Evolutionary conservation across 108 stramenopile genomes (phyloP), one percentile per base, ranked within the genome.

Genomic region (Craspedostauros australis): DNA sequence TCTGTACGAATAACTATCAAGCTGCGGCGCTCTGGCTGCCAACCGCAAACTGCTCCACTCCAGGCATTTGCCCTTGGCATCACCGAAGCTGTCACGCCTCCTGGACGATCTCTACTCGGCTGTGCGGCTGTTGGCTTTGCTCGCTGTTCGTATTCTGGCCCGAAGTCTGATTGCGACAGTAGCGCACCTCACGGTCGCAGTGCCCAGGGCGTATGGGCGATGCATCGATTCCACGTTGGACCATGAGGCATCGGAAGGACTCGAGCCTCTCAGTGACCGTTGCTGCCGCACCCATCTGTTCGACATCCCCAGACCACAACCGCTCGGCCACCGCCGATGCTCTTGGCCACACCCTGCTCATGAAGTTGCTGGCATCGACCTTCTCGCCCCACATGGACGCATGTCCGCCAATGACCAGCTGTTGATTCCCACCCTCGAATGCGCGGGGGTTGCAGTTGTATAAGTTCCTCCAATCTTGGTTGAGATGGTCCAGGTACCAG

Each of bases 401-500:
- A 44, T 83, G 73, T 3, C 87, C 87, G 6, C 87, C 87, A 11
- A 89, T 54, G 39, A 82, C 54, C 5, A 69, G 60, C 14, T 71
- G 42, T 11, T 20, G 25, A 14, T 58, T 33, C 14, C 58, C 53
- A 3, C 67, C 65, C 0, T 54, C 69, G 39, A 73, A 66, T 14
- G 67, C 58, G 8, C 51, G 50, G 0, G 88, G 83, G 38, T 80
- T 66, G 33, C 66, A 55, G 5, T 44, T 30, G 54, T 82, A 83
- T 43, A 61, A 72, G 6, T 39, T 26, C 26, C 71, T 15, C 74
- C 79, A 84, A 18, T 60, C 38, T 8, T 53, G 24, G 12, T 48
- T 25, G 2, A 87, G 43, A 32, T 79, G 54, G 49, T 88, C 86
- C 12, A 88, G 43, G 37, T 88, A 88, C 86, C 86, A 88, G n/a